Conservation (phyloP, 2,329 filamentous ascomycete species). For the Sporothrix schenckii region DNA sequence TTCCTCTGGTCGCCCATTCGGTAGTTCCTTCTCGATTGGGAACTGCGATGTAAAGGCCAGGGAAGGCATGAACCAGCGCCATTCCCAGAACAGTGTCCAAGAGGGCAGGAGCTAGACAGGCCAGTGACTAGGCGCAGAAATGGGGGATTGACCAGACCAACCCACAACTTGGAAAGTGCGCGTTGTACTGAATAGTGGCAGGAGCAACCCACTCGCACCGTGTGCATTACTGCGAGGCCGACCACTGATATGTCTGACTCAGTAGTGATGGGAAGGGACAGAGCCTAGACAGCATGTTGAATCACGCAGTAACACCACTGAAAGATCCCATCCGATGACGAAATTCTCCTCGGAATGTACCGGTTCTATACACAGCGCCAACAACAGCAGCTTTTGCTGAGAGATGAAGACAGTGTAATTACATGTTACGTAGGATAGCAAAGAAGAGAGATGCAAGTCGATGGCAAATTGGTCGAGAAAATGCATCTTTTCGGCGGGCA, state of each 20-base stretch:
- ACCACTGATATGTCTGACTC: not conserved
- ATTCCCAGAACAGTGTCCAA: not conserved
- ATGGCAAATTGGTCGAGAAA: not conserved
- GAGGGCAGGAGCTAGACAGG: no score
- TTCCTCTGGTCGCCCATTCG: not conserved
- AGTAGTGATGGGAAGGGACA: not conserved
- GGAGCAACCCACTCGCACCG: not conserved
- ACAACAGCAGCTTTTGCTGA: not conserved
- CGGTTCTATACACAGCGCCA: constrained; percentile 1
- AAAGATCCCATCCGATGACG: constrained; percentile 20
- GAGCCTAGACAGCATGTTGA: not conserved
- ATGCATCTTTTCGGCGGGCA: constrained; percentile 2
- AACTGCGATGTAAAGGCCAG: not conserved
- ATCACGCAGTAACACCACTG: not conserved
- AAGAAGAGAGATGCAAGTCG: not conserved
- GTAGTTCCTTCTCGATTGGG: constrained; percentile 6
- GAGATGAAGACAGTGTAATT: not conserved
- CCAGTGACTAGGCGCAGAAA: constrained; percentile 9
- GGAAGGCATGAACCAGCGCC: constrained; percentile 16
- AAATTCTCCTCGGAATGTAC: constrained; percentile 7
- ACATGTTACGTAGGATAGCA: not conserved
- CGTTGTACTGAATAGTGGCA: no score
- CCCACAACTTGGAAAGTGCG: no score
- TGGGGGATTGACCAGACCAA: constrained; percentile 14
- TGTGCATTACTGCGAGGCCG: constrained; percentile 21